Evolutionary conservation across 2,329 filamentous ascomycete genomes (phyloP).

Genomic region (Didymella sp.): DNA sequence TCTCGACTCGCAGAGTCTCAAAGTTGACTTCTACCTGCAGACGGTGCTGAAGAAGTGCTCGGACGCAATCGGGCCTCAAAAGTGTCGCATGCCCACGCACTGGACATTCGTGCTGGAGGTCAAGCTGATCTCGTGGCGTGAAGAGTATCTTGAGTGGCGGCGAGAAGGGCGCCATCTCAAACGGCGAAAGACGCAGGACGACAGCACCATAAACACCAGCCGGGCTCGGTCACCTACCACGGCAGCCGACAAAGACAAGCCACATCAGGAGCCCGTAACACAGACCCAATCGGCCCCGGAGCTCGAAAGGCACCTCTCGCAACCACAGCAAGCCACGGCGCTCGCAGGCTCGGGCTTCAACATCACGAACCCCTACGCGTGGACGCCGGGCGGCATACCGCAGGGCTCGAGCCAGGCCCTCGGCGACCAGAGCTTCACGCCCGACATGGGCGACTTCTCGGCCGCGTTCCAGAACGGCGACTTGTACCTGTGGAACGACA

Average conservation of each 20-base stretch:
- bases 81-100: conserved; percentile 42
- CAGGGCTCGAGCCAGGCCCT: conserved; percentile 8
- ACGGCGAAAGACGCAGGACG: conserved; percentile 10
- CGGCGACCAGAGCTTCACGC: conserved; percentile 25
- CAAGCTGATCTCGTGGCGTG: conserved; percentile 44
- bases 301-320: neutral
- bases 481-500: conserved; percentile 49
- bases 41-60: conserved; percentile 28
- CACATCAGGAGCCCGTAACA: neutral
- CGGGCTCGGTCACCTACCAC: neutral
- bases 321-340: neutral
- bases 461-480: conserved; percentile 47
- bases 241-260: neutral
- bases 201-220: neutral
- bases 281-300: neutral
- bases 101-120: conserved; percentile 42
- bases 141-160: conserved; percentile 40
- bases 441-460: conserved; percentile 44
- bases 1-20: conserved; percentile 42
- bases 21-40: conserved; percentile 42
- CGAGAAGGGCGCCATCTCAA: conserved; percentile 38
- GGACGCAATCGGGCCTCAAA: conserved; percentile 40
- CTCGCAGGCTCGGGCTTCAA: conserved; percentile 16
- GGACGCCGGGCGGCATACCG: neutral
- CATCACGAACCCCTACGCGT: conserved; percentile 21